Evolutionary conservation across 2,329 filamentous ascomycete genomes (phyloP).

Genomic region (Bisporella sp.): DNA sequence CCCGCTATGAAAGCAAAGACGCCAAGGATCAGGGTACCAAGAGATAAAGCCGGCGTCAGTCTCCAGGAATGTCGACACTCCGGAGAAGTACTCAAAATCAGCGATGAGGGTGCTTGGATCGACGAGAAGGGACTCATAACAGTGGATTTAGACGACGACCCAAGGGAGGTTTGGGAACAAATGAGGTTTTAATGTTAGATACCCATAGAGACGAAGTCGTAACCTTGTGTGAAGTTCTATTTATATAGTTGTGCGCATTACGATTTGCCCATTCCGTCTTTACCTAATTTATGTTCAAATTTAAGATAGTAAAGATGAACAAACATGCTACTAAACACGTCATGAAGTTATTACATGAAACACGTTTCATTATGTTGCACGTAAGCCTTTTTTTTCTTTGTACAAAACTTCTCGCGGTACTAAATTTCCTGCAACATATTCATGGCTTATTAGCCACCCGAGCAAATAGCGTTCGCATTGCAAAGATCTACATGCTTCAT

Average conservation of each 20-base stretch:
- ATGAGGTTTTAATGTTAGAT: background rate
- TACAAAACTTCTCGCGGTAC: too few species aligned
- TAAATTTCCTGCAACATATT: too few species aligned
- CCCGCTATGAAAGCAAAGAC: conserved; percentile 47
- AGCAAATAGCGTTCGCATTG: too few species aligned
- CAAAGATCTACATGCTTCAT: too few species aligned
- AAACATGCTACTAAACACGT: too few species aligned
- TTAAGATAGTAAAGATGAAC: too few species aligned
- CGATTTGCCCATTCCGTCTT: background rate
- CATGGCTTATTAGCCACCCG: too few species aligned
- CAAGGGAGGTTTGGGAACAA: background rate
- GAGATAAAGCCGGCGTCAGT: conserved; percentile 48
- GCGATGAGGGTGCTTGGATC: conserved; percentile 50
- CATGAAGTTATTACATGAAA: background rate
- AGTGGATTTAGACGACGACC: conserved; percentile 12
- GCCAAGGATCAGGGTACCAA: conserved; percentile 55
- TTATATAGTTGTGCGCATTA: background rate
- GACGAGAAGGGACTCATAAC: conserved; percentile 30
- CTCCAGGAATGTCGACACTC: conserved; percentile 48
- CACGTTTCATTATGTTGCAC: background rate
- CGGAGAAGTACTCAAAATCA: conserved; percentile 45
- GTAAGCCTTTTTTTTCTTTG: too few species aligned
- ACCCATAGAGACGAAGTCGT: background rate
- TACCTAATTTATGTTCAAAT: too few species aligned
- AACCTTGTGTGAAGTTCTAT: background rate